These are phyloP conservation scores for Daldinia concentrica DNA, from an alignment of 495 filamentous ascomycete species.

Conservation along the genomic window DNA sequence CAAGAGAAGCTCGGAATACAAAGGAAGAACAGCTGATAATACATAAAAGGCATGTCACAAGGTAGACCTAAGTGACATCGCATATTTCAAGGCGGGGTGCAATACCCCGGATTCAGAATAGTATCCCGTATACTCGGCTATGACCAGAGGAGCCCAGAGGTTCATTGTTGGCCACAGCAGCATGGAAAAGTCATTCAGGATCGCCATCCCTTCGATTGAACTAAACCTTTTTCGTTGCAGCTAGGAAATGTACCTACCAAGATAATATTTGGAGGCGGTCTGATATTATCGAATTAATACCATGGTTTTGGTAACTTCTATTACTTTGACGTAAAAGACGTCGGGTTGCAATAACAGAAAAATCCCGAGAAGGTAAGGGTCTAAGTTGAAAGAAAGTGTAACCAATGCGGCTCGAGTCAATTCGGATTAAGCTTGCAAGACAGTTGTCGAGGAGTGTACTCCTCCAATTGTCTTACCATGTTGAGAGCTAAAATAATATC, in stretches of 20 bases:
- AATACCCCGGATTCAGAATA: slow-evolving; percentile 30
- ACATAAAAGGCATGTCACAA: slow-evolving; percentile 31
- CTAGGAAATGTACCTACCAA: not conserved
- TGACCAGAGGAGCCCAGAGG: not conserved
- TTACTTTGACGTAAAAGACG: not conserved
- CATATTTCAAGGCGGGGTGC: slow-evolving; percentile 37
- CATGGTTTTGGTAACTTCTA: not conserved
- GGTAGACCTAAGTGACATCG: slow-evolving; percentile 26
- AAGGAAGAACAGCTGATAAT: slow-evolving; percentile 16
- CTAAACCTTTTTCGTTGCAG: slow-evolving; percentile 18
- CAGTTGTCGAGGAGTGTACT: not conserved
- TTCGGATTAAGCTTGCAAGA: not conserved
- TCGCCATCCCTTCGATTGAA: slow-evolving; percentile 27
- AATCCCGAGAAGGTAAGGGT: not conserved
- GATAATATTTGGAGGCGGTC: not conserved
- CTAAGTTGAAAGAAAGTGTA: not conserved
- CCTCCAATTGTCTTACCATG: not conserved
- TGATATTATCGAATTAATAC: not conserved
- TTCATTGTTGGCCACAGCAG: slow-evolving; percentile 4
- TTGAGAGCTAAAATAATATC: not conserved
- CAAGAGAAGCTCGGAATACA: not conserved
- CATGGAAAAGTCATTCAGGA: slow-evolving; percentile 15
- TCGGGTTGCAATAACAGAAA: not conserved
- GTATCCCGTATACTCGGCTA: slow-evolving; percentile 28
- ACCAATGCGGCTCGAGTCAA: not conserved